Percentiles rank a stretch among this genome's conserved stretches.
These are phyloP conservation scores for Melanomma pulvis-pyrius DNA, from an alignment of 495 filamentous ascomycete species.

Conservation along the genomic window DNA sequence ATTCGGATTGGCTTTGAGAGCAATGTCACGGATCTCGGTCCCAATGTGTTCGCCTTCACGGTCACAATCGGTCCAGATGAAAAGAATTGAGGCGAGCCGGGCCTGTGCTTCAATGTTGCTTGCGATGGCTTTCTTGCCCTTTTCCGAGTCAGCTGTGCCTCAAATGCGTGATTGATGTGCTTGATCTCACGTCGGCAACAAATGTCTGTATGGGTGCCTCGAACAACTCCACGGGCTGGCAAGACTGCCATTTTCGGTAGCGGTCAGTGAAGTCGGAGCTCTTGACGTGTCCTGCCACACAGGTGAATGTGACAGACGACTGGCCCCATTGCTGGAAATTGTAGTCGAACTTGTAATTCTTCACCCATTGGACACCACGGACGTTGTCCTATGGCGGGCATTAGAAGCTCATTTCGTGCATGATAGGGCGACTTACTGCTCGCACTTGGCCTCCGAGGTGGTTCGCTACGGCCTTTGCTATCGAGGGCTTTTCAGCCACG, in stretches of 20 bases:
- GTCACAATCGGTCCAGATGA: slow-evolving; percentile 99
- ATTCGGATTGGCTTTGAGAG: slow-evolving; percentile 67
- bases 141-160: slow-evolving; percentile 15
- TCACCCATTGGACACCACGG: slow-evolving; percentile 73
- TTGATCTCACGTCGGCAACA: slow-evolving; percentile 61
- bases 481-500: slow-evolving; percentile 96
- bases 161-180: neutral
- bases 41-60: slow-evolving; percentile 97
- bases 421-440: slow-evolving; percentile 59
- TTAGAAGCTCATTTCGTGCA: slow-evolving; percentile 1
- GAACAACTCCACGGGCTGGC: slow-evolving; percentile 77
- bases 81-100: slow-evolving; percentile 66
- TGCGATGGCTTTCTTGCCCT: slow-evolving; percentile 81
- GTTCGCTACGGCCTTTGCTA: slow-evolving; percentile 87
- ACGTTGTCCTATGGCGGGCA: slow-evolving; percentile 53
- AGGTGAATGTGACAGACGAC: slow-evolving; percentile 88
- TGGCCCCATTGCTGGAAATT: slow-evolving; percentile 82
- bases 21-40: slow-evolving; percentile 83
- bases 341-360: slow-evolving; percentile 92
- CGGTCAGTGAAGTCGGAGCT: slow-evolving; percentile 67
- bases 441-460: slow-evolving; percentile 76
- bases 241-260: slow-evolving; percentile 78
- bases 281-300: slow-evolving; percentile 84
- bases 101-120: slow-evolving; percentile 83
- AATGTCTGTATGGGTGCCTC: slow-evolving; percentile 71